These are phyloP conservation scores for Inga oerstediana DNA, from an alignment of 306 rosid species.

Conservation along the genomic window DNA sequence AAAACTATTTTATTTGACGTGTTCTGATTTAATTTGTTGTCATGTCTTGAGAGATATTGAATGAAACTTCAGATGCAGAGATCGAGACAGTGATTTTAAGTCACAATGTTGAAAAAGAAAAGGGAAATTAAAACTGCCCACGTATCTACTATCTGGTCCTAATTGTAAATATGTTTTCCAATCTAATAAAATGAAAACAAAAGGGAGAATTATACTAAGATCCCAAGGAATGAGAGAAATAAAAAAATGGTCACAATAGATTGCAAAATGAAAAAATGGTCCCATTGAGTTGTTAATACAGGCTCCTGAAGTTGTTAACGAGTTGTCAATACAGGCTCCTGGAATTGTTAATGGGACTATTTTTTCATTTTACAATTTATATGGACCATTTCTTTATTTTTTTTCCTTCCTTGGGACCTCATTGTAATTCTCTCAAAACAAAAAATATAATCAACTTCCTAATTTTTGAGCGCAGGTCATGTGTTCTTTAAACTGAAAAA, in stretches of 20 bases:
- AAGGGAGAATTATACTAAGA: neutral
- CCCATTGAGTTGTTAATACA: no score
- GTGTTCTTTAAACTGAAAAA: neutral
- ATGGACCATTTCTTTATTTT: no score
- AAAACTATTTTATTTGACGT: slow-evolving; percentile 29
- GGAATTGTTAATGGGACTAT: no score
- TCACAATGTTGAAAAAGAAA: slow-evolving; percentile 25
- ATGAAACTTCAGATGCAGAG: slow-evolving; percentile 31
- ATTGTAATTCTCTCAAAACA: no score
- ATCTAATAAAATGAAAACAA: neutral
- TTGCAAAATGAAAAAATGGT: no score
- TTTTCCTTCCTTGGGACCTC: no score
- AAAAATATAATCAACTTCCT: neutral
- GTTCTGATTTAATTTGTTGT: slow-evolving; percentile 17
- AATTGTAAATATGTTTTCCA: neutral
- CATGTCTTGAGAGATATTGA: slow-evolving; percentile 43
- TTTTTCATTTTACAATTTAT: no score
- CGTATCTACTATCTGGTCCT: neutral
- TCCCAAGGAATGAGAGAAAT: no score
- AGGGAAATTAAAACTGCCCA: neutral
- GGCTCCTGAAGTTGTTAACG: no score
- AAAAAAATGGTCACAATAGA: no score
- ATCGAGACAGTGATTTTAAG: slow-evolving; percentile 10
- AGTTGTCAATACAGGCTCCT: no score
- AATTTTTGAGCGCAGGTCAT: neutral